These are phyloP conservation scores for Plectosphaerella sp. DNA, from an alignment of 2,329 filamentous ascomycete genomes.

Conservation along the genomic window DNA sequence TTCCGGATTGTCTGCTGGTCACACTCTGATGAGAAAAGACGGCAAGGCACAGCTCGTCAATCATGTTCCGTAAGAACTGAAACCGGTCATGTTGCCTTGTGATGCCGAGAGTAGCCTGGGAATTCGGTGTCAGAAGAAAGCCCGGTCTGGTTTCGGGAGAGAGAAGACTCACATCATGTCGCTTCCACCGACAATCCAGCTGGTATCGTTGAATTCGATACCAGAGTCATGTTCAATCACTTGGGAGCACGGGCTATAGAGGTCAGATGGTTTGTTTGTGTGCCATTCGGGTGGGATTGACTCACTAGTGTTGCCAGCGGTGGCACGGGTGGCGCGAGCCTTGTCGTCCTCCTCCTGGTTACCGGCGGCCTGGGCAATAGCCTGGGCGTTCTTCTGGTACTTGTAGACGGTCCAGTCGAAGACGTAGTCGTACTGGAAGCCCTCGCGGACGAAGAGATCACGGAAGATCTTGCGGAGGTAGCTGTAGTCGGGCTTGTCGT, in stretches of 20 bases:
- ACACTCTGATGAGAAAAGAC: neutral
- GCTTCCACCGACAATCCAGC: conserved; percentile 72
- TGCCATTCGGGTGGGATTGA: conserved; percentile 44
- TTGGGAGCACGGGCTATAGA: conserved; percentile 77
- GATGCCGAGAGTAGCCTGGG: conserved; percentile 78
- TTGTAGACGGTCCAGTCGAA: conserved; percentile 99
- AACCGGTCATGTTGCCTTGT: conserved; percentile 56
- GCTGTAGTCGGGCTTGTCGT: conserved; percentile 99
- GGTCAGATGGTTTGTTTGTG: conserved; percentile 64
- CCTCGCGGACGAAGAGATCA: conserved; percentile 96
- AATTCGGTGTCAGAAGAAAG: conserved; percentile 5
- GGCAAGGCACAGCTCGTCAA: conserved; percentile 7
- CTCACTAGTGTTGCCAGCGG: conserved; percentile 59
- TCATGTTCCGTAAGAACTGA: conserved; percentile 40
- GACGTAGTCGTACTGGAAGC: conserved; percentile 99
- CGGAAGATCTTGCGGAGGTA: conserved; percentile 99
- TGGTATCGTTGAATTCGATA: conserved; percentile 61
- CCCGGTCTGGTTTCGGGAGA: neutral
- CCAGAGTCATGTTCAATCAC: conserved; percentile 66
- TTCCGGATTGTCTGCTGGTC: neutral
- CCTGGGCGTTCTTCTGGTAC: conserved; percentile 98
- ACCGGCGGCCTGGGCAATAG: conserved; percentile 78
- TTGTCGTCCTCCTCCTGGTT: conserved; percentile 75
- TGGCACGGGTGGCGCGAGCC: conserved; percentile 62
- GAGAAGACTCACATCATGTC: conserved; percentile 91